Evolutionary conservation across 768 basidiomycete species (phyloP).

Genomic region (Xerocomellus amylosporus): DNA sequence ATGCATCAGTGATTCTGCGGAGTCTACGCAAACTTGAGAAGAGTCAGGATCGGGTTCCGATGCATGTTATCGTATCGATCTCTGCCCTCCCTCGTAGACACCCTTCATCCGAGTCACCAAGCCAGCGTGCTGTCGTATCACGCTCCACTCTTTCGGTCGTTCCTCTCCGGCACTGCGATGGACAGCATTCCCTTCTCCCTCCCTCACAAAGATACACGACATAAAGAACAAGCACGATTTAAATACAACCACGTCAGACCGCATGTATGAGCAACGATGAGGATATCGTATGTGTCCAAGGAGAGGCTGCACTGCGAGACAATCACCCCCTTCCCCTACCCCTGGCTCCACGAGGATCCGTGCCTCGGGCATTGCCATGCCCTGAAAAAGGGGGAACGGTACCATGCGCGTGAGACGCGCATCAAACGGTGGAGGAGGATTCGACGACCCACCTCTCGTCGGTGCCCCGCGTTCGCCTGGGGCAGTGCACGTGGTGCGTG

Average conservation of each 20-base stretch:
- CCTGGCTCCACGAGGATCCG: constrained; percentile 28
- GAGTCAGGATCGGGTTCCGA: too few species aligned
- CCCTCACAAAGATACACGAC: too few species aligned
- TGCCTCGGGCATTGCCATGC: constrained; percentile 27
- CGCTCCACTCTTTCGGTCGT: too few species aligned
- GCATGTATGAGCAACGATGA: not conserved
- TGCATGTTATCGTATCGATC: too few species aligned
- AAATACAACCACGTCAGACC: not conserved
- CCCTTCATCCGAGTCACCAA: too few species aligned
- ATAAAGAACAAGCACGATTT: not conserved
- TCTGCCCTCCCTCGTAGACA: too few species aligned
- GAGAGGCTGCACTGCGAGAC: not conserved
- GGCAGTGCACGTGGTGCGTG: not conserved
- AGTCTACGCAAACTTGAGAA: too few species aligned
- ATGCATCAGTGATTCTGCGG: too few species aligned
- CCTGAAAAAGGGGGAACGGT: constrained; percentile 10
- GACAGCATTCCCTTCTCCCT: too few species aligned
- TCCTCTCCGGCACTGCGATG: too few species aligned
- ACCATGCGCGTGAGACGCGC: not conserved
- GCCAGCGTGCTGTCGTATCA: too few species aligned
- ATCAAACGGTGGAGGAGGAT: not conserved
- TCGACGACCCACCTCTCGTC: constrained; percentile 35
- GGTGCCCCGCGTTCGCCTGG: constrained; percentile 38
- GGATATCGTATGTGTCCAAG: constrained; percentile 2
- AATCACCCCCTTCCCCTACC: constrained; percentile 34